Base-by-base conservation (phyloP, 1,284 basidiomycete genomes). In the Neonothopanus nambi region DNA sequence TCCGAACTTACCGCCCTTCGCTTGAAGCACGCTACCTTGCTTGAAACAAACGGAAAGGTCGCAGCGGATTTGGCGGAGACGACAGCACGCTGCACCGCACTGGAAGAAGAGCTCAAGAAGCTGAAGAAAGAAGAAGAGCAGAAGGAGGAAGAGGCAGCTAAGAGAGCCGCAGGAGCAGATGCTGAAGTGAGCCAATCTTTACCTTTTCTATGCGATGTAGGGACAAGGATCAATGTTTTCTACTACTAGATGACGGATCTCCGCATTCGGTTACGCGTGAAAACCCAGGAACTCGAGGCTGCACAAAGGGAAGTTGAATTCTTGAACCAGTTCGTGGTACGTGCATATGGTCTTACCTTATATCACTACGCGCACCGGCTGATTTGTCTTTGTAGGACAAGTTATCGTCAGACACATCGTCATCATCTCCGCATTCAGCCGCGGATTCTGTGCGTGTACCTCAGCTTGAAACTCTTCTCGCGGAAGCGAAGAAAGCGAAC, bases 1-100 rank as follows among this genome's bases (percentile, higher is more conserved):
- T 79, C 82, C 52, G 75, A 70, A 30, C 74, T 89, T 7, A 74
- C 84, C 0, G 65, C 74, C 5, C 75, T 90, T 5, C 82, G 86
- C 2, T 69, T 87, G 0, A 65, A 72, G 0, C 81, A 89, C 56
- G 84, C 84, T 0, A 73, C 73, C 5, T 69, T 89, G 0, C 74
- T 88, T 1, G 84, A 89, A 59, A 80, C 86, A 37, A 78, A 87
- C 38, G 87, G 87, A 0, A 71, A 69, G 30, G 74, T 81, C 38
- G 78, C 86, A 54, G 70, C 72, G 2, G 79, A 85, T 50, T 66
- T 87, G 11, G 43, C 42, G 9, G 55, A 47, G 24, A n/a, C 53
- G 44, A 52, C 37, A 21, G 47, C 39, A n/a, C 13, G 37, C 30
- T 33, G 30, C 30, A 33, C 9, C 30, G 30, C 30, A 33, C 30